Evolutionary conservation across 305 asterid genomes (phyloP).

Genomic region (Fraxinus greggii): DNA sequence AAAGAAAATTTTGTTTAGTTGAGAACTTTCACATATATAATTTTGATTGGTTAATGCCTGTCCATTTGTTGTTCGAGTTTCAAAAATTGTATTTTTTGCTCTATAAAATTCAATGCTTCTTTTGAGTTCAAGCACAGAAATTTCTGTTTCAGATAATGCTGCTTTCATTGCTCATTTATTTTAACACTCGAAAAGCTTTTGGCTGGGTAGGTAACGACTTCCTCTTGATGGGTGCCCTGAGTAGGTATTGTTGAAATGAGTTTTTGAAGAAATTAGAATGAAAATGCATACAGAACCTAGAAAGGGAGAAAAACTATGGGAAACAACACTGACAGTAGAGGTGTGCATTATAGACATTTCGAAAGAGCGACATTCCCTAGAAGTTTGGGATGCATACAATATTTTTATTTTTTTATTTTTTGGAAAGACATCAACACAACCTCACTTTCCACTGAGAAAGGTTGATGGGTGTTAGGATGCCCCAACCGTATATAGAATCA

Average conservation of each 20-base stretch:
- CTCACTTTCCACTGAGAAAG: no score
- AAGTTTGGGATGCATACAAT: not conserved
- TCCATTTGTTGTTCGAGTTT: not conserved
- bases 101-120: not conserved
- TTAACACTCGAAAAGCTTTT: not conserved
- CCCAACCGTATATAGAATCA: no score
- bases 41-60: not conserved
- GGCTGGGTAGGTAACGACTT: not conserved
- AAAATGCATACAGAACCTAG: not conserved
- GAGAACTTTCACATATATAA: not conserved
- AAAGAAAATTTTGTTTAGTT: not conserved
- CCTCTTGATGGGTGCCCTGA: not conserved
- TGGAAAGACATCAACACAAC: no score
- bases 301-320: not conserved
- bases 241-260: not conserved
- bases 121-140: not conserved
- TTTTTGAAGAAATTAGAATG: not conserved
- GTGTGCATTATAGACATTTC: not conserved
- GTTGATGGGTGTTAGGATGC: no score
- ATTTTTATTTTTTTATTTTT: no score
- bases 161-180: not conserved
- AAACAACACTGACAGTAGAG: not conserved
- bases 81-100: not conserved
- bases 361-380: not conserved
- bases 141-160: not conserved